These are phyloP conservation scores for Ogataea sp. DNA, from an alignment of 805 yeast species.

Conservation along the genomic window DNA sequence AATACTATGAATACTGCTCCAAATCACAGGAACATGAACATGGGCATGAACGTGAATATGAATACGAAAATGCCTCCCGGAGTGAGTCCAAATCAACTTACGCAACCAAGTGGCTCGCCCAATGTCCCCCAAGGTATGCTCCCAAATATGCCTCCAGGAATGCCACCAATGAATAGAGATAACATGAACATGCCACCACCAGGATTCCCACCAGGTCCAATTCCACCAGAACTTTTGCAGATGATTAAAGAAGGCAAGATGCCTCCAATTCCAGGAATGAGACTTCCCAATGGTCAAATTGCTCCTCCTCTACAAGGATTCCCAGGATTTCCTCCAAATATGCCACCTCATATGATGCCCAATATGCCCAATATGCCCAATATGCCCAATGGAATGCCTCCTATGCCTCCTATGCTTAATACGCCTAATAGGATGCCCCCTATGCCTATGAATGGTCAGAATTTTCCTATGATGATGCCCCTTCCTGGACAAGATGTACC, in stretches of 20 bases:
- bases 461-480: no score
- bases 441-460: no score
- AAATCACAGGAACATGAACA: background rate
- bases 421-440: no score
- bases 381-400: no score
- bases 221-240: constrained; percentile 20
- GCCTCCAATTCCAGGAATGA: constrained; percentile 21
- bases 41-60: background rate
- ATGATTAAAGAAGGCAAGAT: constrained; percentile 19
- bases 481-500: no score
- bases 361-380: no score
- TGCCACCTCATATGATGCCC: background rate
- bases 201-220: constrained; percentile 14
- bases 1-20: background rate
- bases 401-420: no score
- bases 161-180: background rate
- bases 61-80: no score
- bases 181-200: background rate
- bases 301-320: background rate
- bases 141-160: background rate
- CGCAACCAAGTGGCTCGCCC: background rate
- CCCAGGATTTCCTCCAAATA: background rate
- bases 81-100: no score
- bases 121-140: constrained; percentile 4
- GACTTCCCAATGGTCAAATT: background rate